Percentiles rank a stretch among this genome's conserved stretches.
Conservation (phyloP, 768 basidiomycete genomes). For the Chalciporus sphaerocephalus region DNA sequence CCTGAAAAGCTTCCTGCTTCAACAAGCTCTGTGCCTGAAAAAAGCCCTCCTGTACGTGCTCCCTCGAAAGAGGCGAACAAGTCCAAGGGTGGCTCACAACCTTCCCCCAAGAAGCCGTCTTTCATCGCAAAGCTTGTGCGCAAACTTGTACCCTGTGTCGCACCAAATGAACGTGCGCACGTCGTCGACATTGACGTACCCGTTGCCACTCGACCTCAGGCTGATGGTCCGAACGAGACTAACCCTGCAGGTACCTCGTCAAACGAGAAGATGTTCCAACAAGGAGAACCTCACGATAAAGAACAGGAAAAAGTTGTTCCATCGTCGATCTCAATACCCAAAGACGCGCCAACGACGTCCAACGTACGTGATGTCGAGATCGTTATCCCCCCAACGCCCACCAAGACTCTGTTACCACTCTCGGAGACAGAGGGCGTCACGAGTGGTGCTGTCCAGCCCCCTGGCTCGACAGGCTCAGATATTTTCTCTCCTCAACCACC, state of each 20-base stretch:
- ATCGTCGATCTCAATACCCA: constrained; percentile 18
- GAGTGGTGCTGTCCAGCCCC: constrained; percentile 88
- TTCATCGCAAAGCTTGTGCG: constrained; percentile 58
- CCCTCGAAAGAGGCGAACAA: constrained; percentile 33
- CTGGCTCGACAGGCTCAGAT: constrained; percentile 66
- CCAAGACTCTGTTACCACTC: constrained; percentile 43
- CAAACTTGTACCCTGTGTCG: constrained; percentile 62
- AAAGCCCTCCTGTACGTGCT: constrained; percentile 31
- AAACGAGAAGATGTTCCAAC: constrained; percentile 28
- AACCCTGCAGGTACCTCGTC: constrained; percentile 20
- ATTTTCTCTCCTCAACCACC: constrained; percentile 28
- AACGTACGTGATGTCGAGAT: constrained; percentile 34
- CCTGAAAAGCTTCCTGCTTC: constrained; percentile 15
- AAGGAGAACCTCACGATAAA: constrained; percentile 29
- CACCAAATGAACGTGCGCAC: constrained; percentile 47
- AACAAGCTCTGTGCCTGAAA: constrained; percentile 21
- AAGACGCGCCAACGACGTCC: constrained; percentile 17
- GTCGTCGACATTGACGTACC: constrained; percentile 39
- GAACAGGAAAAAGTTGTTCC: constrained; percentile 34
- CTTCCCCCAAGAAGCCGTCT: constrained; percentile 42
- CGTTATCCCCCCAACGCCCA: constrained; percentile 47
- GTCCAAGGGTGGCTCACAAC: constrained; percentile 33
- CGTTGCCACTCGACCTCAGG: constrained; percentile 14
- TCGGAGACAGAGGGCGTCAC: constrained; percentile 85
- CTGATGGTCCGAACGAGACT: constrained; percentile 18